Evolutionary conservation across 108 stramenopile species (phyloP), one percentile per base, ranked within the genome.

Genomic region (Seminavis robusta): DNA sequence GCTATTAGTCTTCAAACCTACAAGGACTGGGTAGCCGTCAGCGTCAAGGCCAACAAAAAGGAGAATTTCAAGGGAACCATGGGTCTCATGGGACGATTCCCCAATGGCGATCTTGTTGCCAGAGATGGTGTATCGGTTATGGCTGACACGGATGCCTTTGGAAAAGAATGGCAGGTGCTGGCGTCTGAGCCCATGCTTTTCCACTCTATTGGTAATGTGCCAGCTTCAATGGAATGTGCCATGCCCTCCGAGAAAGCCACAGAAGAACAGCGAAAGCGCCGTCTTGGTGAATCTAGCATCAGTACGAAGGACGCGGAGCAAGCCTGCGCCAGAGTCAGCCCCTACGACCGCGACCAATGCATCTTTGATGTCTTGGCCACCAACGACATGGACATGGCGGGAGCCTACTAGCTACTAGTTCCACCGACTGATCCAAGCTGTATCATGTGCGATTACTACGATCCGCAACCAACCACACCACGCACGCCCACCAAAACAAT

Each of bases 91-190:
- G 56, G 56, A 15, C 20, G n/a, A 11, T 57, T 26, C 6, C n/a
- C 19, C 3, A 41, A 41, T n/a, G 44, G 28, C 1, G 3, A 11
- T 7, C 16, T 57, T n/a, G 2, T 57, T 26, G 56, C 56, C 4
- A 39, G 56, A 6, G 56, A 57, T 44, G 56, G 56, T 2, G 39
- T 25, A 15, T 43, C 56, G 1, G 5, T 27, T 2, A n/a, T 57
- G 26, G 42, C 13, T 6, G 56, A 57, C 26, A 19, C 41, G 2
- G 26, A 43, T 27, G 41, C 41, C 15, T 24, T 57, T 7, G 56
- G 56, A 42, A 15, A 41, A 10, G 51, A 52, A 52, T 52, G 51
- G 51, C 51, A 52, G 29, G 51, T 52, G 16, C 30, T 26, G n/a
- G 31, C 19, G 2, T 19, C 51, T 28, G 51, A 52, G 19, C 32